Conservation (phyloP, 2,329 filamentous ascomycete genomes). For the Chalara sp. region DNA sequence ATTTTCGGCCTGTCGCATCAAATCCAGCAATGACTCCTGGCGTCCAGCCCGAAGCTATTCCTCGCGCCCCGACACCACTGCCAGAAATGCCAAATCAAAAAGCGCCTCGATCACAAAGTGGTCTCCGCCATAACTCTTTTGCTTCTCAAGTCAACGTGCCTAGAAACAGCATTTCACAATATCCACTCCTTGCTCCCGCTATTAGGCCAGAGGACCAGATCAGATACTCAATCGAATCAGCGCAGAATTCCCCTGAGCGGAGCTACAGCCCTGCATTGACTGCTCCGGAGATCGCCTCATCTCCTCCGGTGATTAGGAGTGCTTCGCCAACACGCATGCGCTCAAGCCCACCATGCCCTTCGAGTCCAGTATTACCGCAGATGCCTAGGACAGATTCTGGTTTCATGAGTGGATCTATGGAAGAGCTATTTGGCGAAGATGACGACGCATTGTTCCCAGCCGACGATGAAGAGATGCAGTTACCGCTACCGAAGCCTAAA, state of each 20-base stretch:
- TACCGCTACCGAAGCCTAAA: conserved; percentile 26
- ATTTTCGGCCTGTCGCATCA: conserved; percentile 65
- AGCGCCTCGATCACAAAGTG: conserved; percentile 34
- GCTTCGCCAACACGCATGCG: conserved; percentile 54
- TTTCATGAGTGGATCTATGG: conserved; percentile 72
- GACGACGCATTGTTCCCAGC: conserved; percentile 26
- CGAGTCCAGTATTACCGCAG: conserved; percentile 53
- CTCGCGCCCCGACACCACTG: conserved; percentile 70
- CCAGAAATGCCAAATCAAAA: conserved; percentile 40
- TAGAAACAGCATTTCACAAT: conserved; percentile 32
- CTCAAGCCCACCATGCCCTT: conserved; percentile 73
- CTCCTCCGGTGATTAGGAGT: conserved; percentile 71
- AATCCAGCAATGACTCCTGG: conserved; percentile 39
- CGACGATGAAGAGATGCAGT: conserved; percentile 31
- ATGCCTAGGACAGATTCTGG: conserved; percentile 62
- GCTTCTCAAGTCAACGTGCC: conserved; percentile 36
- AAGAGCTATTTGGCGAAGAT: conserved; percentile 54
- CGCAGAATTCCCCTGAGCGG: conserved; percentile 41
- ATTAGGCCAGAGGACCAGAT: conserved; percentile 25
- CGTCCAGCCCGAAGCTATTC: conserved; percentile 62
- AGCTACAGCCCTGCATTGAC: conserved; percentile 52
- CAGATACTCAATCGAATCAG: conserved; percentile 33
- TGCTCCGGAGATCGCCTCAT: conserved; percentile 79
- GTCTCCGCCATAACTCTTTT: conserved; percentile 54
- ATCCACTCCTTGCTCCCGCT: conserved; percentile 26